Evolutionary conservation across 768 basidiomycete genomes (phyloP), one percentile per base, ranked within the genome.

Genomic region (Coprinellus aureogranulatus): DNA sequence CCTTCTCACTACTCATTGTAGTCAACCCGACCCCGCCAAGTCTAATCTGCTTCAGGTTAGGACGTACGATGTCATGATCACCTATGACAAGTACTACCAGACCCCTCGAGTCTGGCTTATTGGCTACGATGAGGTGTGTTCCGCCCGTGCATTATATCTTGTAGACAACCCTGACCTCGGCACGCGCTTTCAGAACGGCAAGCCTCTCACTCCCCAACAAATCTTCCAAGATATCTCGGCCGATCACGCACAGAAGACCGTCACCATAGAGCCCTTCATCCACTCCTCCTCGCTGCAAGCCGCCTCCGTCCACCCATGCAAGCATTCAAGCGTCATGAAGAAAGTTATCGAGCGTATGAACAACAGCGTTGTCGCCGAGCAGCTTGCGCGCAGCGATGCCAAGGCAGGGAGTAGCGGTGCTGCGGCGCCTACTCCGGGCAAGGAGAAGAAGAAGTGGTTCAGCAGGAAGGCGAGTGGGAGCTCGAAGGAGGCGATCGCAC

Each of bases 301-400:
- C 1, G 97, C 95, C 0, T 94, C 90, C 0, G 96, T 99, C 11
- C 96, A 99, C 71, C 96, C 96, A 2, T 99, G 96, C 83, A 98
- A 97, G 69, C 96, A 99, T 71, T 91, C 94, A 1, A 92, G 88
- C 71, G 97, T 99, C 57, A 99, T 99, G 97, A 98, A 97, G 83
- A 98, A 98, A 71, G 93, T 98, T 60, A 98, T 98, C 68, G 96
- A 98, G 72, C 84, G 96, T 57, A 98, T 98, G 94, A 97, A 98
- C 73, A 85, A 83, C 62, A 86, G 86, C 60, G 89, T 94, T 26
- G 81, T 89, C 54, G 91, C 88, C 59, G 87, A 91, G 68, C 91
- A 94, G 70, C 81, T 91, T 27, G 58, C 59, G 12, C 55, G 47
- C 16, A 80, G 82, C 83, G 61, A 85, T 84, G 65, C 66, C 72